phyloP scores from a whole-genome alignment of 2,329 filamentous ascomycete species.

The Hypoxylon sp. region DNA sequence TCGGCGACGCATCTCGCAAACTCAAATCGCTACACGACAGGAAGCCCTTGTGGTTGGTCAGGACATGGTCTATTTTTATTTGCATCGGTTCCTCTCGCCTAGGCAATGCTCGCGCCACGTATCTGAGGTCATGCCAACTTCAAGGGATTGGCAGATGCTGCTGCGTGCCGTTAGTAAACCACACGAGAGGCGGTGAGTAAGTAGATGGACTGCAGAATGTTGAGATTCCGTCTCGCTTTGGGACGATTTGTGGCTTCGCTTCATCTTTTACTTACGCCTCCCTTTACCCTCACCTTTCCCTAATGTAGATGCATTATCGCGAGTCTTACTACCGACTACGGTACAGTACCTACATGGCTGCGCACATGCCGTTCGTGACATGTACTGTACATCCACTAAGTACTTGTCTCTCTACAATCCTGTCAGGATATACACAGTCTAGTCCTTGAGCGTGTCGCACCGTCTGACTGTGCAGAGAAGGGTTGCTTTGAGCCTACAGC shows the following conservation, averaged over 20 bases:
- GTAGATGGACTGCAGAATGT: constrained; percentile 35
- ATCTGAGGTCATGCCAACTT: constrained; percentile 30
- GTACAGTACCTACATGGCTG: no score
- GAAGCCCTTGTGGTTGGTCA: constrained; percentile 20
- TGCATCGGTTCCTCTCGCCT: constrained; percentile 19
- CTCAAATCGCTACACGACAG: constrained; percentile 12
- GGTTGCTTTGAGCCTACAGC: background rate
- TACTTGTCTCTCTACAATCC: background rate
- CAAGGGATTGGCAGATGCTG: constrained; percentile 38
- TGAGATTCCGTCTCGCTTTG: constrained; percentile 30
- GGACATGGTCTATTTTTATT: constrained; percentile 29
- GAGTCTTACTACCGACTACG: background rate
- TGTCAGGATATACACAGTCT: constrained; percentile 1
- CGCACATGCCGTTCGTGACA: no score
- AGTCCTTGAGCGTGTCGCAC: background rate
- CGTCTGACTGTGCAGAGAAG: background rate
- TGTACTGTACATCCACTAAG: no score
- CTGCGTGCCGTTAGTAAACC: constrained; percentile 35
- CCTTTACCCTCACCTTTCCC: background rate
- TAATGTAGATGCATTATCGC: background rate
- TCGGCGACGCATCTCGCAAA: constrained; percentile 2
- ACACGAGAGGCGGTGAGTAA: constrained; percentile 43
- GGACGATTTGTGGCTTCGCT: constrained; percentile 17
- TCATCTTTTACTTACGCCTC: constrained; percentile 1
- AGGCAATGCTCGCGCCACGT: constrained; percentile 39